Base-by-base conservation (phyloP, 2,329 filamentous ascomycete species). In the Penicillium rolfsii region DNA sequence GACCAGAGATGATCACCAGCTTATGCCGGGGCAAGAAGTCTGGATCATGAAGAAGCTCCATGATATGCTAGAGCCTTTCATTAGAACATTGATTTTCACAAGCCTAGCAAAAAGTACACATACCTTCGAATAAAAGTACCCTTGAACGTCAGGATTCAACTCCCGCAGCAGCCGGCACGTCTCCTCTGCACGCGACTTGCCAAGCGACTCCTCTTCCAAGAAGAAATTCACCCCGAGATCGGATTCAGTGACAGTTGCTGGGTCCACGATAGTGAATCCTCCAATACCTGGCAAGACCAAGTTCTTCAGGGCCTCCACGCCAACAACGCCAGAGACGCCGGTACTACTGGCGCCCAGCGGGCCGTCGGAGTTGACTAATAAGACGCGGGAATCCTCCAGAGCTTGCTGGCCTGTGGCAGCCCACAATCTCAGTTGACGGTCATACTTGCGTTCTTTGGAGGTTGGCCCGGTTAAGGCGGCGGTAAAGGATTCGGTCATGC, bases 161-260 rank as follows among this genome's bases (percentile, higher is more conserved):
- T 99, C 96, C 63, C 87, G 83, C 46, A 99, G 82, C 57, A 94
- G 82, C 63, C 89, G 87, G 60, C 89, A 88, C 57, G 90, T 91
- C 73, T 90, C 88, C 74, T 92, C 85, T 1, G 94, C 91, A 67
- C 95, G 87, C 28, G 87, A 87, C 70, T 88, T 88, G 56, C 93
- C 93, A 40, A 96, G 75, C 65, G 87, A 89, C 52, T 83, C 81
- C 69, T 95, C 87, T 63, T 97, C 91, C 0, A 99, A 82, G 72
- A 99, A 99, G 83, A 99, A 99, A 79, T 99, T 99, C 64, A 97
- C 89, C 4, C 96, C 95, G 43, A 99, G 81, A 71, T 99, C 95
- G 45, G 87, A 83, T 67, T 96, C 89, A 1, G 81, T 82, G n/a
- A 99, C 93, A 2, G 84, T 76, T 1, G 87, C 85, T 6, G 90